Conservation (phyloP, 306 rosid species). For the Vigna nakashimae region DNA sequence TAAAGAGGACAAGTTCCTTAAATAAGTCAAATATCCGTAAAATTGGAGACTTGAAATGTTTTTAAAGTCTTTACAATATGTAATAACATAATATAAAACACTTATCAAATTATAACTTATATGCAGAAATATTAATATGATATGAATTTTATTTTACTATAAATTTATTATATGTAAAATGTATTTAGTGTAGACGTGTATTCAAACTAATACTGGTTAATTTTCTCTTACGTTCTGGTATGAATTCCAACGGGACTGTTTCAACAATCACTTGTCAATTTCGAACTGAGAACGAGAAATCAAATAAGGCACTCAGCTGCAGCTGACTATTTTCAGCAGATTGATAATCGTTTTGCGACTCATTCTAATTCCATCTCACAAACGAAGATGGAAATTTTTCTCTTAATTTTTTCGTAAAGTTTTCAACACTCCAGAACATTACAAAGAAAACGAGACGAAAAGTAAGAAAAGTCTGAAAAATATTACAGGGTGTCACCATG, state of each 20-base stretch:
- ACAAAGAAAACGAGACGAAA: neutral
- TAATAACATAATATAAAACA: too few species aligned
- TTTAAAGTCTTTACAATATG: too few species aligned
- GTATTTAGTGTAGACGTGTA: neutral
- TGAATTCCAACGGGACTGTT: neutral
- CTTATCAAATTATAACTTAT: too few species aligned
- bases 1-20: too few species aligned
- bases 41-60: too few species aligned
- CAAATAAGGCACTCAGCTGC: constrained; percentile 28
- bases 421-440: neutral
- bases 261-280: constrained; percentile 13
- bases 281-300: constrained; percentile 23
- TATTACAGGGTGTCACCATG: neutral
- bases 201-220: too few species aligned
- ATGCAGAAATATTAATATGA: too few species aligned
- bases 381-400: neutral
- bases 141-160: too few species aligned
- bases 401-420: neutral
- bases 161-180: too few species aligned
- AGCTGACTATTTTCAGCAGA: neutral
- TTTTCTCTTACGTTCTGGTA: neutral
- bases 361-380: constrained; percentile 19
- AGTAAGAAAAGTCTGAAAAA: neutral
- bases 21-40: too few species aligned
- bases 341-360: too few species aligned